Evolutionary conservation across 768 basidiomycete species (phyloP).

Genomic region (Termitomyces sp.): DNA sequence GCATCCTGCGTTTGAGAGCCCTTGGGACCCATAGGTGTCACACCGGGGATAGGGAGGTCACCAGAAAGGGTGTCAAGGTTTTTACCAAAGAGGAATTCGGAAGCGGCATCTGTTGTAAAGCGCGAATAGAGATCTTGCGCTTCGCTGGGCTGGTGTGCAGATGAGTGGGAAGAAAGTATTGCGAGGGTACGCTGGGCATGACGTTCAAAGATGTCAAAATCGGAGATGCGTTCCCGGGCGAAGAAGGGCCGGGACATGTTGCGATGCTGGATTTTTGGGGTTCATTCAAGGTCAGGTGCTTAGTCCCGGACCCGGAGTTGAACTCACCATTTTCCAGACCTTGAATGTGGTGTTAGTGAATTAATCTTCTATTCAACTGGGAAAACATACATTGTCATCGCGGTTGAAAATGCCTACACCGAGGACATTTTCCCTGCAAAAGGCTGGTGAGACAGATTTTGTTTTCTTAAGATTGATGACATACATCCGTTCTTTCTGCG

Average conservation of each 20-base stretch:
- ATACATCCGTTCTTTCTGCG: slow-evolving; percentile 63
- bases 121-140: slow-evolving; percentile 64
- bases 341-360: slow-evolving; percentile 11
- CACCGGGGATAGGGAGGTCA: slow-evolving; percentile 43
- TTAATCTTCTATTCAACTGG: neutral
- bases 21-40: slow-evolving; percentile 43
- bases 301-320: neutral
- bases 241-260: slow-evolving; percentile 68
- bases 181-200: slow-evolving; percentile 43
- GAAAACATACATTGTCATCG: slow-evolving; percentile 53
- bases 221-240: slow-evolving; percentile 62
- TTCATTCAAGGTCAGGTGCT: neutral
- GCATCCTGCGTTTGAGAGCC: slow-evolving; percentile 54
- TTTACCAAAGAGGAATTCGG: slow-evolving; percentile 67
- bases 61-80: slow-evolving; percentile 57
- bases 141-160: slow-evolving; percentile 41
- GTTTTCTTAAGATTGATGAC: slow-evolving; percentile 14
- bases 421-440: slow-evolving; percentile 50
- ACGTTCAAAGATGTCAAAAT: slow-evolving; percentile 63
- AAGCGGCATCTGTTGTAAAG: slow-evolving; percentile 66
- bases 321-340: slow-evolving; percentile 61
- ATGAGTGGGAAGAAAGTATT: slow-evolving; percentile 36
- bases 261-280: slow-evolving; percentile 44
- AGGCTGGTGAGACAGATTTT: neutral
- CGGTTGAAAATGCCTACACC: slow-evolving; percentile 76